phyloP scores from a whole-genome alignment of 495 filamentous ascomycete species.

The Articulospora tetracladia region DNA sequence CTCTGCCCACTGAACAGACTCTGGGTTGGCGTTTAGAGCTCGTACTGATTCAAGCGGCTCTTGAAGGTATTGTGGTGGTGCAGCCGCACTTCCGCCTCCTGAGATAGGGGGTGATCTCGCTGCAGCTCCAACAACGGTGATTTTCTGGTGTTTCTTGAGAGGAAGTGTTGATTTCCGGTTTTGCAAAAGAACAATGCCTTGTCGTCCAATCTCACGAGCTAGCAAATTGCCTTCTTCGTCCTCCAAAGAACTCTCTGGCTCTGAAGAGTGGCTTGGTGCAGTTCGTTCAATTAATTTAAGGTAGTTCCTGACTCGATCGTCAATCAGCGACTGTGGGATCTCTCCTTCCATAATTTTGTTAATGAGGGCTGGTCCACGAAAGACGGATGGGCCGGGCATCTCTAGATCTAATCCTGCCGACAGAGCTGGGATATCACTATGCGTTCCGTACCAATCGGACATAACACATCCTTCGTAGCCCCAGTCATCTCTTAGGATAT shows the following conservation, averaged over 20 bases:
- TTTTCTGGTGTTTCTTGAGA: constrained; percentile 43
- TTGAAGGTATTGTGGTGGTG: constrained; percentile 55
- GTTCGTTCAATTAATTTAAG: constrained; percentile 54
- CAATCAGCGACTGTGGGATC: constrained; percentile 48
- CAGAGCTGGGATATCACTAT: constrained; percentile 57
- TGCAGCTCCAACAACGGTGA: constrained; percentile 57
- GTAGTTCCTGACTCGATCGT: constrained; percentile 55
- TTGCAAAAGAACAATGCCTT: constrained; percentile 58
- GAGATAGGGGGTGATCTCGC: constrained; percentile 59
- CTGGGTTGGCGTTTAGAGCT: not conserved
- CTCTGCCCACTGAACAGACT: not conserved
- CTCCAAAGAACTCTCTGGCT: constrained; percentile 30
- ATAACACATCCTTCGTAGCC: constrained; percentile 57
- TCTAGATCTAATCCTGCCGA: constrained; percentile 68
- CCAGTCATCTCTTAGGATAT: constrained; percentile 65
- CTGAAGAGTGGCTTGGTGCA: constrained; percentile 44
- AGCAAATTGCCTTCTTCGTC: constrained; percentile 40
- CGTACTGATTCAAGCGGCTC: not conserved
- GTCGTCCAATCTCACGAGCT: constrained; percentile 47
- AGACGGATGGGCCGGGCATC: constrained; percentile 67
- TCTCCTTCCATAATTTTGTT: constrained; percentile 52
- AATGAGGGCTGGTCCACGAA: constrained; percentile 53
- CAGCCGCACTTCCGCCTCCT: constrained; percentile 63
- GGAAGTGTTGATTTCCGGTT: constrained; percentile 50
- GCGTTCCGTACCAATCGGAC: constrained; percentile 59